These are phyloP conservation scores for Rhazya stricta DNA, from an alignment of 257 asterid species.

Conservation along the genomic window DNA sequence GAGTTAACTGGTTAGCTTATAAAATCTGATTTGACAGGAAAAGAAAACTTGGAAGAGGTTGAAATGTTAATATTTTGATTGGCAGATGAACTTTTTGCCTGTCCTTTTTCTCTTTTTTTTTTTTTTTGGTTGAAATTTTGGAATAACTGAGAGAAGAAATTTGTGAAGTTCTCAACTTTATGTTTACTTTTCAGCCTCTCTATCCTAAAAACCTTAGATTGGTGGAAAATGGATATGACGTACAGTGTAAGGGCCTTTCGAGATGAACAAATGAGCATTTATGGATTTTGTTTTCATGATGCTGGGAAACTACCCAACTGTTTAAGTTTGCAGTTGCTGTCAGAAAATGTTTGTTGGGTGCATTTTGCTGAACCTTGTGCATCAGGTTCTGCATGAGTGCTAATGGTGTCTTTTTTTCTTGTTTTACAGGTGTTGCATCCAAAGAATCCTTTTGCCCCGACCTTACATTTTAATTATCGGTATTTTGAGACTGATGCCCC, in stretches of 20 bases:
- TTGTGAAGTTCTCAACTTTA: neutral
- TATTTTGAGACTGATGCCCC: slow-evolving; percentile 97
- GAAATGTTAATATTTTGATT: neutral
- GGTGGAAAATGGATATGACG: neutral
- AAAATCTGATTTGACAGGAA: neutral
- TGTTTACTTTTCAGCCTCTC: neutral
- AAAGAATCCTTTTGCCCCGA: slow-evolving; percentile 95
- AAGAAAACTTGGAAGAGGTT: neutral
- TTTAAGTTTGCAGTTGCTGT: neutral
- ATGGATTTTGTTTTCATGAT: neutral
- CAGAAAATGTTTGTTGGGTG: neutral
- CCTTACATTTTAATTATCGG: slow-evolving; percentile 90
- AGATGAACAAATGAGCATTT: neutral
- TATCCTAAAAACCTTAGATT: neutral
- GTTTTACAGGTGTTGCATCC: slow-evolving; percentile 83
- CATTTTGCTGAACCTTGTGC: neutral
- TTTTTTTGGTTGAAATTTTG: neutral
- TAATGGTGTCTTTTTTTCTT: slow-evolving; percentile 3
- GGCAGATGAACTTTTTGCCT: neutral
- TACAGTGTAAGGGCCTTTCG: neutral
- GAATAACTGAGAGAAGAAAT: neutral
- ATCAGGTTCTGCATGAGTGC: neutral
- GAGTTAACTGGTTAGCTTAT: neutral
- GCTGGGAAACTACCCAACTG: neutral
- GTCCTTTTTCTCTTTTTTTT: neutral